phyloP scores from a whole-genome alignment of 495 filamentous ascomycete species.

The Wilcoxina mikolae region DNA sequence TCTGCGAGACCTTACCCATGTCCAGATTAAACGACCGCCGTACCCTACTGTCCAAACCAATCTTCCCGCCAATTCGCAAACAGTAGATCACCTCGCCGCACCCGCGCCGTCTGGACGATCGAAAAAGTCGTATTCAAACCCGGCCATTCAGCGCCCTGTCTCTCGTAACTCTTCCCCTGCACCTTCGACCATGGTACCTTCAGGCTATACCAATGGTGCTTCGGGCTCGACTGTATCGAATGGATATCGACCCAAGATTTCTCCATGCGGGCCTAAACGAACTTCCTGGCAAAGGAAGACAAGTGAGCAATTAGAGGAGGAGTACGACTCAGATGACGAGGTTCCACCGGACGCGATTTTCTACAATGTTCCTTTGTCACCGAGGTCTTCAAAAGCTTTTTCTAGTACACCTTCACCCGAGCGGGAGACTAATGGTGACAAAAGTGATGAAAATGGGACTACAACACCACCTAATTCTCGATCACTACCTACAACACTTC shows the following conservation, averaged over 20 bases:
- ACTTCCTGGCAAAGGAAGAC: slow-evolving; percentile 62
- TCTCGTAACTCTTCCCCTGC: slow-evolving; percentile 13
- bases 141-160: neutral
- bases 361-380: slow-evolving; percentile 91
- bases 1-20: slow-evolving; percentile 30
- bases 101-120: neutral
- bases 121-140: slow-evolving; percentile 8
- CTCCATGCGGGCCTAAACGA: slow-evolving; percentile 18
- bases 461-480: slow-evolving; percentile 14
- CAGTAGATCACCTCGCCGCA: slow-evolving; percentile 1
- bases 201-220: neutral
- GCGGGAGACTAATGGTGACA: slow-evolving; percentile 1
- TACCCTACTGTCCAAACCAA: slow-evolving; percentile 17
- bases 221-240: neutral
- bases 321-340: slow-evolving; percentile 77
- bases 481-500: slow-evolving; percentile 13
- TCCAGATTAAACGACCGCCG: slow-evolving; percentile 15
- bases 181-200: slow-evolving; percentile 3
- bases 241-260: slow-evolving; percentile 1
- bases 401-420: slow-evolving; percentile 22
- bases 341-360: slow-evolving; percentile 82
- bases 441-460: slow-evolving; percentile 7
- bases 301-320: slow-evolving; percentile 62
- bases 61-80: slow-evolving; percentile 1
- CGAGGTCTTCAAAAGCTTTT: slow-evolving; percentile 41